These are phyloP conservation scores for Lactuca saligna DNA, from an alignment of 129 eudicot genomes.

Conservation along the genomic window DNA sequence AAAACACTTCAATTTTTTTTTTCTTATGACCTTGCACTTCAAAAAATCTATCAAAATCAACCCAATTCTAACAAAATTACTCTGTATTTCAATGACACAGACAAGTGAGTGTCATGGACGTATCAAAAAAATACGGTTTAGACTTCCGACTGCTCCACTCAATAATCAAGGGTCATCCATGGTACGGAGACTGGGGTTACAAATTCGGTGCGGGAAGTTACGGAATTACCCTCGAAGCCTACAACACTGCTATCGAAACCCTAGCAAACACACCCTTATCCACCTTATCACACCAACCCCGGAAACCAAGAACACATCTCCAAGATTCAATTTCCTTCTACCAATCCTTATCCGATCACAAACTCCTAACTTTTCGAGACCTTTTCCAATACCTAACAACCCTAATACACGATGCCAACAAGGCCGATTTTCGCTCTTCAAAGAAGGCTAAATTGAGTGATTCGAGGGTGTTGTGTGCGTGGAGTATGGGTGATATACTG, in stretches of 20 bases:
- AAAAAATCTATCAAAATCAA: no score
- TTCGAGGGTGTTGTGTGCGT: conserved; percentile 53
- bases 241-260: conserved; percentile 53
- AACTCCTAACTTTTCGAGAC: conserved; percentile 64
- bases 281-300: conserved; percentile 51
- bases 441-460: conserved; percentile 51
- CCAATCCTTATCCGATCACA: conserved; percentile 65
- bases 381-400: conserved; percentile 56
- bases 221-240: conserved; percentile 63
- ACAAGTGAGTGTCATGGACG: conserved; percentile 92
- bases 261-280: conserved; percentile 66
- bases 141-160: conserved; percentile 87
- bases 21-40: no score
- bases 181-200: conserved; percentile 98
- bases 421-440: conserved; percentile 27
- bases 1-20: no score
- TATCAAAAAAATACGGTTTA: conserved; percentile 78
- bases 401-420: conserved; percentile 53
- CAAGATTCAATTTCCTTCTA: conserved; percentile 73
- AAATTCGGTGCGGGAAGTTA: conserved; percentile 89
- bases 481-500: conserved; percentile 54
- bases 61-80: no score
- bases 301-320: conserved; percentile 67
- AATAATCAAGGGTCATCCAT: conserved; percentile 64
- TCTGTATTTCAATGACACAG: conserved; percentile 32